Evolutionary conservation across 805 yeast genomes (phyloP).

Genomic region (Pichia membranifaciens): DNA sequence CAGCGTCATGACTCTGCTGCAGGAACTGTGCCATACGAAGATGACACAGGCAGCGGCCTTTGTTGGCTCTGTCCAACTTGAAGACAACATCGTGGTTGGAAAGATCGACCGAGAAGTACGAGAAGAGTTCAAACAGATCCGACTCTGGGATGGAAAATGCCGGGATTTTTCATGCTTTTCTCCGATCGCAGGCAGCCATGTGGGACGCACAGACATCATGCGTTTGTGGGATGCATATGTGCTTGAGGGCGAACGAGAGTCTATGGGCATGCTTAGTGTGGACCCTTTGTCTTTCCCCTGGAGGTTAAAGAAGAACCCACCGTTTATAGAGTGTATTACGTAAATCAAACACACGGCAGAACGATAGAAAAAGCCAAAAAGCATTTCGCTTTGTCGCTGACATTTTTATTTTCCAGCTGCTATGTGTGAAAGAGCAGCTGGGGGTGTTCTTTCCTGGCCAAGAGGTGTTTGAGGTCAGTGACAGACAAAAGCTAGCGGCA

Average conservation of each 20-base stretch:
- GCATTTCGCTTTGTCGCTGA: background rate
- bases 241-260: background rate
- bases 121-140: background rate
- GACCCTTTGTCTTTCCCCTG: constrained; percentile 3
- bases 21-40: background rate
- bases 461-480: background rate
- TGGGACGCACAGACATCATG: background rate
- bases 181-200: too few species aligned
- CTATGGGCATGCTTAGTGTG: background rate
- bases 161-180: too few species aligned
- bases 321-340: background rate
- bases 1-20: background rate
- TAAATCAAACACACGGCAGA: background rate
- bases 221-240: constrained; percentile 4
- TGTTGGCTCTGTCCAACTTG: background rate
- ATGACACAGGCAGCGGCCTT: background rate
- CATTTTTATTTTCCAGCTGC: too few species aligned
- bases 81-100: background rate
- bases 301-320: background rate
- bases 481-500: too few species aligned
- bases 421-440: too few species aligned
- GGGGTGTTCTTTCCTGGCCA: too few species aligned
- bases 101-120: background rate
- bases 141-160: background rate
- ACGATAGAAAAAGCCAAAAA: background rate